Percentiles rank a stretch among this genome's conserved stretches.
phyloP scores from a whole-genome alignment of 202 grass and related monocot genomes.

The Eragrostis tef region DNA sequence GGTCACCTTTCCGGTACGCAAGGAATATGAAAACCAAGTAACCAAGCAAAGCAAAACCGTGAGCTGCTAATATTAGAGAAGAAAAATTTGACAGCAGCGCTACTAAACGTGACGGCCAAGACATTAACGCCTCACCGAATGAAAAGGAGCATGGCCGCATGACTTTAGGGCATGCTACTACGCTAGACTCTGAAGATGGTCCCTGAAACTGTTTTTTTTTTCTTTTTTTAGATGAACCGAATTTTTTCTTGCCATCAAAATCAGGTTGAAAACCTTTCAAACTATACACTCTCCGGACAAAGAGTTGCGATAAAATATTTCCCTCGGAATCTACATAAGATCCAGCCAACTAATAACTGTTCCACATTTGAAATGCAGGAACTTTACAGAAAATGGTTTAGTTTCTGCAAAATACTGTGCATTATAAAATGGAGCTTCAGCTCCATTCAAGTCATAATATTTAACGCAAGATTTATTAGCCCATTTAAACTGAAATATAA shows the following conservation, averaged over 20 bases:
- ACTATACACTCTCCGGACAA: neutral
- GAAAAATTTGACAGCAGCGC: neutral
- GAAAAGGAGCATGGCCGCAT: neutral
- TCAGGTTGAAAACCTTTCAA: neutral
- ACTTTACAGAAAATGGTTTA: neutral
- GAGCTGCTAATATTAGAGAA: neutral
- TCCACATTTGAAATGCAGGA: neutral
- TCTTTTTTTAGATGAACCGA: too few species aligned
- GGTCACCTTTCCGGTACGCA: constrained; percentile 38
- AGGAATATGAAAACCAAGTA: constrained; percentile 41
- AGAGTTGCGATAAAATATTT: neutral
- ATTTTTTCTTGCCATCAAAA: neutral
- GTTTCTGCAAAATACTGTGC: neutral
- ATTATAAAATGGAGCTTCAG: too few species aligned
- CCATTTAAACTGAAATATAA: neutral
- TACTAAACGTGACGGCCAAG: constrained; percentile 44
- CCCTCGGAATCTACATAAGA: neutral
- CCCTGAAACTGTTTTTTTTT: neutral
- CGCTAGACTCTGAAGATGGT: neutral
- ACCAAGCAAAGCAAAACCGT: constrained; percentile 40
- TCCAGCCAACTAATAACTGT: neutral
- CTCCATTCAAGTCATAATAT: too few species aligned
- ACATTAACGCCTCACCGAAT: neutral
- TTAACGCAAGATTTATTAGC: too few species aligned
- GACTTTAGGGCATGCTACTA: too few species aligned